These are phyloP conservation scores for Zizania palustris DNA, from an alignment of 202 grass and related monocot genomes.

Conservation along the genomic window DNA sequence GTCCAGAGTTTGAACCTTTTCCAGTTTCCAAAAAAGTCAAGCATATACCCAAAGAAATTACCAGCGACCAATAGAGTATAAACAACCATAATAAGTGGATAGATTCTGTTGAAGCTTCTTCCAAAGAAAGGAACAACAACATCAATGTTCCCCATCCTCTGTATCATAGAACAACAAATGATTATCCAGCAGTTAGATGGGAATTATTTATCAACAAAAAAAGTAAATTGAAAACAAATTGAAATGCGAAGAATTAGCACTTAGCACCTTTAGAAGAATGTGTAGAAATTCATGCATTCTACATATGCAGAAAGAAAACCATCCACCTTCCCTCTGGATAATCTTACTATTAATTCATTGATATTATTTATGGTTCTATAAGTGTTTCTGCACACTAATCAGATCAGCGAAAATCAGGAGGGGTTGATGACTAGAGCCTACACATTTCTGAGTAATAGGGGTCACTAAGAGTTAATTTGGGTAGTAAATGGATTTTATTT, in stretches of 20 bases:
- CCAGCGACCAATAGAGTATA: conserved; percentile 73
- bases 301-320: background rate
- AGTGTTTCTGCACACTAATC: background rate
- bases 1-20: conserved; percentile 86
- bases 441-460: background rate
- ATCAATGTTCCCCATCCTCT: conserved; percentile 96
- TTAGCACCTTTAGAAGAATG: background rate
- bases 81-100: conserved; percentile 97
- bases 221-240: conserved; percentile 3
- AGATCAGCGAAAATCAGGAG: background rate
- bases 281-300: background rate
- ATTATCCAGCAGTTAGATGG: conserved; percentile 27
- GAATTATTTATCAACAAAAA: conserved; percentile 17
- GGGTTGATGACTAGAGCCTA: background rate
- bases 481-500: background rate
- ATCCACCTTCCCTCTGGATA: background rate
- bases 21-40: conserved; percentile 74
- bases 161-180: conserved; percentile 24
- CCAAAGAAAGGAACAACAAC: conserved; percentile 89
- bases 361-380: background rate
- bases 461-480: background rate
- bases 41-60: conserved; percentile 78
- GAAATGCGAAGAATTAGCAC: conserved; percentile 6
- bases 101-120: conserved; percentile 92
- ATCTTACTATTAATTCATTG: background rate